phyloP scores from a whole-genome alignment of 1,139 yeast species.

The Diutina catenulata region DNA sequence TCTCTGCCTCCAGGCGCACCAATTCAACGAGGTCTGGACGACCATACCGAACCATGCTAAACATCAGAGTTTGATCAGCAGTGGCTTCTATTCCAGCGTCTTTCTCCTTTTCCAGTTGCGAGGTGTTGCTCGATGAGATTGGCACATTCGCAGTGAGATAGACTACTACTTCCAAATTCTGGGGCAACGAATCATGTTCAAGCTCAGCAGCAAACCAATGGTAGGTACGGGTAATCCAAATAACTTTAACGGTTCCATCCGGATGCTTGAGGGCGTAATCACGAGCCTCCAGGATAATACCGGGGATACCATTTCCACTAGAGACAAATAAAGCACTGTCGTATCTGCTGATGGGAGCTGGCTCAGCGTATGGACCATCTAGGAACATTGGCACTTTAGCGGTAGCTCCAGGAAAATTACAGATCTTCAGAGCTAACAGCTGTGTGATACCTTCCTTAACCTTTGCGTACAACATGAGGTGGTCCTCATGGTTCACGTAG shows the following conservation, averaged over 20 bases:
- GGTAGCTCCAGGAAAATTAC: neutral
- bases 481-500: neutral
- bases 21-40: neutral
- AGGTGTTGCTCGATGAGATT: neutral
- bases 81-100: neutral
- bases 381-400: neutral
- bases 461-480: neutral
- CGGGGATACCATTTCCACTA: slow-evolving; percentile 1
- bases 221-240: neutral
- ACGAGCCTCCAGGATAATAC: neutral
- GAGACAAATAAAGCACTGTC: neutral
- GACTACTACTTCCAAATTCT: neutral
- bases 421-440: neutral
- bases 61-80: too few relatives aligned
- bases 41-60: neutral
- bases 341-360: neutral
- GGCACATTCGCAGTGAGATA: neutral
- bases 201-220: neutral
- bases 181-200: neutral
- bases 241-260: neutral
- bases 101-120: neutral
- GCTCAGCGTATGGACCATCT: slow-evolving; percentile 3
- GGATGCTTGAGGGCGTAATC: slow-evolving; percentile 1
- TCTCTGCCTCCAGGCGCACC: neutral
- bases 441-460: neutral